A percentile compares a stretch with the other conserved stretches of the same genome.
phyloP scores from a whole-genome alignment of 2,329 filamentous ascomycete genomes.

The Aphanocladium album region DNA sequence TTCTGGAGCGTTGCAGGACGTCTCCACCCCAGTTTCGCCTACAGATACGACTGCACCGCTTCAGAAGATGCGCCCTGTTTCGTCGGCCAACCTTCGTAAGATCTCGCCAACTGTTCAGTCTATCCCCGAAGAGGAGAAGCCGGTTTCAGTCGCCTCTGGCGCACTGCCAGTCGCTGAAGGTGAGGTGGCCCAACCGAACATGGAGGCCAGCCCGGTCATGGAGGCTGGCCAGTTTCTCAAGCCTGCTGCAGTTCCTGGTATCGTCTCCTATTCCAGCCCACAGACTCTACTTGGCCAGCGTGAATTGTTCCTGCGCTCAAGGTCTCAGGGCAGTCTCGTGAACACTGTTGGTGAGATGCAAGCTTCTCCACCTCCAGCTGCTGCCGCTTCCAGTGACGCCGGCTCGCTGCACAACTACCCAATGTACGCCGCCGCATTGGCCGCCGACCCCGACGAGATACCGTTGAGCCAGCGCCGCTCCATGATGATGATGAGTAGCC shows the following conservation, averaged over 20 bases:
- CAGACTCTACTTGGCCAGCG: constrained; percentile 53
- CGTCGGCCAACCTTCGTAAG: constrained; percentile 21
- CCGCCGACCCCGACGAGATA: constrained; percentile 58
- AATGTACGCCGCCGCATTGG: constrained; percentile 24
- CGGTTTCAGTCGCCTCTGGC: not conserved
- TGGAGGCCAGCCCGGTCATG: not conserved
- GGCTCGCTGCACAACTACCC: constrained; percentile 35
- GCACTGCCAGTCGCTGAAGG: constrained; percentile 17
- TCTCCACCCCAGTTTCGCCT: not conserved
- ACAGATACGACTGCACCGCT: constrained; percentile 17
- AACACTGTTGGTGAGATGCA: constrained; percentile 21
- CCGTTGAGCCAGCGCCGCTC: constrained; percentile 64
- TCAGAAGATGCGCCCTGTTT: constrained; percentile 18
- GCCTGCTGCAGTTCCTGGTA: constrained; percentile 33
- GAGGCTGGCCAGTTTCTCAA: not conserved
- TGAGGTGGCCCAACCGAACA: constrained; percentile 17
- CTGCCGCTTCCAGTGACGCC: constrained; percentile 35
- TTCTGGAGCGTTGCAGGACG: not conserved
- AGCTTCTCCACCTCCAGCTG: constrained; percentile 15
- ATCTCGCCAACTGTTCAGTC: constrained; percentile 31
- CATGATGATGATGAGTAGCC: constrained; percentile 51
- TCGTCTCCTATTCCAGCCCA: constrained; percentile 47
- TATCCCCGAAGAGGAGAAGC: constrained; percentile 39
- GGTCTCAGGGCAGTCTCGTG: constrained; percentile 39
- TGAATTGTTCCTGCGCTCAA: constrained; percentile 49